Evolutionary conservation across 371 early-diverging fungal genomes (phyloP).

Genomic region (Conidiobolus incongruus): DNA sequence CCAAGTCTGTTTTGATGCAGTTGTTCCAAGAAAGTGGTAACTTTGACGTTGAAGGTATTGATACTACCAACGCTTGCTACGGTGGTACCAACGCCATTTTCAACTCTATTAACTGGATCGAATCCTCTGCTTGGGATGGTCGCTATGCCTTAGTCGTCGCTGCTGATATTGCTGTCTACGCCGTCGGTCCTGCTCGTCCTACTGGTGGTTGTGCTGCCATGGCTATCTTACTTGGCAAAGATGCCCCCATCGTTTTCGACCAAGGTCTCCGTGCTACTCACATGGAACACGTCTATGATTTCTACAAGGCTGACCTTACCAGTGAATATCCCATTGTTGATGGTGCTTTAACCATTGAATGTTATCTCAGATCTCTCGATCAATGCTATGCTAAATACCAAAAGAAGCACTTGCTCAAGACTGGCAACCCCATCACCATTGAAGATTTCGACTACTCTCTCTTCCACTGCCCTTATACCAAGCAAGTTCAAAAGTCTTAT

Average conservation of each 20-base stretch:
- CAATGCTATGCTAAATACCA: conserved; percentile 65
- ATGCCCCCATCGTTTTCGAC: conserved; percentile 88
- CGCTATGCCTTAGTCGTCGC: conserved; percentile 81
- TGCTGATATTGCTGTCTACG: conserved; percentile 94
- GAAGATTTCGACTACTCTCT: conserved; percentile 57
- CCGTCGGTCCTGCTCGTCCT: conserved; percentile 74
- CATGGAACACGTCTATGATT: conserved; percentile 95
- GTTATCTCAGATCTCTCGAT: conserved; percentile 83
- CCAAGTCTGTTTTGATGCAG: conserved; percentile 89
- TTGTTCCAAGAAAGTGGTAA: conserved; percentile 80
- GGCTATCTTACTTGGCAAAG: conserved; percentile 81
- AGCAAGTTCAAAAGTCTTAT: conserved; percentile 85
- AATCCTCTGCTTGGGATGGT: conserved; percentile 83
- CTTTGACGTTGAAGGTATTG: conserved; percentile 84
- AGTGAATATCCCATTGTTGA: conserved; percentile 93
- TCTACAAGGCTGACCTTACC: conserved; percentile 91
- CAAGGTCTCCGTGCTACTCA: conserved; percentile 67
- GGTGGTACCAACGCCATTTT: conserved; percentile 94
- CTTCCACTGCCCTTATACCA: conserved; percentile 93
- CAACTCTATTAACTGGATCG: conserved; percentile 90
- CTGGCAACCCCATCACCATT: conserved; percentile 16
- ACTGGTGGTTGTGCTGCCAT: conserved; percentile 92
- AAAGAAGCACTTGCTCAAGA: conserved; percentile 17
- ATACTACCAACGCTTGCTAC: conserved; percentile 97
- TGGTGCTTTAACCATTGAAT: conserved; percentile 75